Percentiles rank a stretch among this genome's conserved stretches.
Evolutionary conservation across 2,329 filamentous ascomycete species (phyloP).

Genomic region (Aureobasidium zeae): DNA sequence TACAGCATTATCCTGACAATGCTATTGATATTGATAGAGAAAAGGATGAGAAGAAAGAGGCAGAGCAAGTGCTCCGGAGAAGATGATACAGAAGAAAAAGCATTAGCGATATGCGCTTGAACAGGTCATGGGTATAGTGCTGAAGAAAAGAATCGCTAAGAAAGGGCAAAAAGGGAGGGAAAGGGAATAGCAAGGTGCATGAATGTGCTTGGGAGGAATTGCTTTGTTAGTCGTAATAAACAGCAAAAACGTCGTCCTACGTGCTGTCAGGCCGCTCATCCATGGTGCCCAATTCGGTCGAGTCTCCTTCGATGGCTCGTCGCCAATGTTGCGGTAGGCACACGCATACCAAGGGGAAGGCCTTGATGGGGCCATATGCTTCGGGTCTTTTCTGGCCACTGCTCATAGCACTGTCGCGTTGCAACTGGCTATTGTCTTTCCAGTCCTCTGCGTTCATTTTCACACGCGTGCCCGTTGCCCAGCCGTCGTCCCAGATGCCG

Average conservation of each 20-base stretch:
- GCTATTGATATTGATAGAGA: neutral
- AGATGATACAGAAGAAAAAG: neutral
- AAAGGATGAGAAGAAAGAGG: neutral
- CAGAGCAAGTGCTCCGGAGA: neutral
- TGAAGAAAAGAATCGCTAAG: conserved; percentile 3
- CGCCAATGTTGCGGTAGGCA: conserved; percentile 93
- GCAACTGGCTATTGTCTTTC: conserved; percentile 56
- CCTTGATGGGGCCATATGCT: conserved; percentile 72
- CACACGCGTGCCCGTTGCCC: conserved; percentile 86
- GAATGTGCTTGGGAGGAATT: conserved; percentile 11
- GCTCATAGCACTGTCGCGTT: conserved; percentile 89
- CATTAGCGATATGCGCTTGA: conserved; percentile 3
- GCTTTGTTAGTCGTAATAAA: conserved; percentile 14
- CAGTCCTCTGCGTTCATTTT: conserved; percentile 81
- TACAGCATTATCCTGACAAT: conserved; percentile 2
- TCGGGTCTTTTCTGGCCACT: conserved; percentile 49
- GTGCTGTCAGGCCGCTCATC: conserved; percentile 12
- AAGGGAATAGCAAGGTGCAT: neutral
- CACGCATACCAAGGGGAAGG: conserved; percentile 92
- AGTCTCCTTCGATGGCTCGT: conserved; percentile 88
- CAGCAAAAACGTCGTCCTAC: conserved; percentile 13
- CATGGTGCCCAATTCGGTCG: conserved; percentile 23
- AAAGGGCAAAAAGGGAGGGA: neutral
- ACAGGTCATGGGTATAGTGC: conserved; percentile 11
- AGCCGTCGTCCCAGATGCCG: conserved; percentile 98